phyloP scores from a whole-genome alignment of 1,284 basidiomycete genomes.

The Papiliotrema terrestris region DNA sequence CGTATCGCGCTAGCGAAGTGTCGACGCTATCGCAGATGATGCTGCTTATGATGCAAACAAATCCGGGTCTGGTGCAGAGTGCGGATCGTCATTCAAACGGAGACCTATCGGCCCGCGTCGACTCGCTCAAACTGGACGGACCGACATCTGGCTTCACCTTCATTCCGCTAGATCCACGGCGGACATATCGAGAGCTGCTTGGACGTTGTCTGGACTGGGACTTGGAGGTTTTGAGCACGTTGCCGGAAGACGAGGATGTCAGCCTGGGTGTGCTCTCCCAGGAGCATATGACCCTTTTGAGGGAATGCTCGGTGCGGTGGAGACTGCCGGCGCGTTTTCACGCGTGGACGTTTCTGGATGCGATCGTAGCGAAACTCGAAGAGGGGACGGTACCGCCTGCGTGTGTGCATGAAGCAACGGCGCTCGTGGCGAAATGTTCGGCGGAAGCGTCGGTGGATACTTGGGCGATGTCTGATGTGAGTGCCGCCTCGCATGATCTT shows the following conservation, averaged over 20 bases:
- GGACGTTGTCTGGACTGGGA: conserved; percentile 81
- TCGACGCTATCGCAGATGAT: conserved; percentile 81
- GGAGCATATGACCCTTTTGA: conserved; percentile 75
- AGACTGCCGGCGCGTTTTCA: conserved; percentile 76
- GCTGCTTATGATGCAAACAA: conserved; percentile 78
- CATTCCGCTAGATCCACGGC: conserved; percentile 83
- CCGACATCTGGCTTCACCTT: conserved; percentile 53
- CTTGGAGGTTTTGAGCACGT: conserved; percentile 81
- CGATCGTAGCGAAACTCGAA: conserved; percentile 84
- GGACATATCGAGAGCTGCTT: conserved; percentile 78
- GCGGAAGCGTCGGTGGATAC: conserved; percentile 65
- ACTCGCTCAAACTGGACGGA: conserved; percentile 19
- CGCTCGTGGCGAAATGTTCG: conserved; percentile 66
- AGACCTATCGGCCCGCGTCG: conserved; percentile 29
- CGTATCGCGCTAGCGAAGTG: conserved; percentile 82
- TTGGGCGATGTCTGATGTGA: conserved; percentile 79
- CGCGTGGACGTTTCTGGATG: conserved; percentile 75
- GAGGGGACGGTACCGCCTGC: conserved; percentile 87
- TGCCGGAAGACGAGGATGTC: conserved; percentile 94
- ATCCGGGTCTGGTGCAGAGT: conserved; percentile 76
- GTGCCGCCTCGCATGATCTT: conserved; percentile 23
- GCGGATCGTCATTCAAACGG: conserved; percentile 58
- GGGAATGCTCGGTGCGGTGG: conserved; percentile 86
- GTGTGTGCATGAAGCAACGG: conserved; percentile 85
- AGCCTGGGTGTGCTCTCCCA: conserved; percentile 87